phyloP scores from a whole-genome alignment of 345 rosid species.

The Boechera retrofracta region DNA sequence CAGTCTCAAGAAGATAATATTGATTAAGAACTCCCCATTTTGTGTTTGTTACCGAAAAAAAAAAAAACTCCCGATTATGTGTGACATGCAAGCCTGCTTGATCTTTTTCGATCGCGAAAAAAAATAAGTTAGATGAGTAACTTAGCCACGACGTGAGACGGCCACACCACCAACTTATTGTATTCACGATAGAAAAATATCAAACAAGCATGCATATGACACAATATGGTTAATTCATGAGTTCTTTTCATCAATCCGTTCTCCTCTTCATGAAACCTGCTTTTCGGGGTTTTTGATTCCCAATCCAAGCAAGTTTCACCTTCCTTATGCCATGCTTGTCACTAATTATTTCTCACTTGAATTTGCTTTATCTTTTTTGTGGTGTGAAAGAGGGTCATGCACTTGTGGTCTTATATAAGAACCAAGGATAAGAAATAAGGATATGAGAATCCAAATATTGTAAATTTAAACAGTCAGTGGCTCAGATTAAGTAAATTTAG shows the following conservation, averaged over 20 bases:
- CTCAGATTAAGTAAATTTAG: no score
- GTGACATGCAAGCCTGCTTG: neutral
- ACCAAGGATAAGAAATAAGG: neutral
- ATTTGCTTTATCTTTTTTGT: neutral
- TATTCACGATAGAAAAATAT: no score
- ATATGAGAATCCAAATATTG: neutral
- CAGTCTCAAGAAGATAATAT: no score
- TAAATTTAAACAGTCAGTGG: no score
- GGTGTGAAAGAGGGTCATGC: neutral
- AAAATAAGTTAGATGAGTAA: neutral
- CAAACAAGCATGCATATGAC: no score
- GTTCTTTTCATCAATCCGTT: no score
- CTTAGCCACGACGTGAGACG: no score
- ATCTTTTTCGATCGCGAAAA: constrained; percentile 1
- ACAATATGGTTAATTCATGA: no score
- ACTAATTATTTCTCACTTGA: neutral
- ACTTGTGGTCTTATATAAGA: neutral
- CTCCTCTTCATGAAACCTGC: no score
- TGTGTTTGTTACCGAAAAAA: no score
- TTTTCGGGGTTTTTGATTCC: neutral
- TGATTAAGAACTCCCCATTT: no score
- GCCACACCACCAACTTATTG: no score
- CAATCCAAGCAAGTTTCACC: neutral
- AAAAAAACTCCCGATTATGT: neutral
- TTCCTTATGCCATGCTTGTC: neutral